Conservation (phyloP, 495 filamentous ascomycete species). For the Eremomyces bilateralis region DNA sequence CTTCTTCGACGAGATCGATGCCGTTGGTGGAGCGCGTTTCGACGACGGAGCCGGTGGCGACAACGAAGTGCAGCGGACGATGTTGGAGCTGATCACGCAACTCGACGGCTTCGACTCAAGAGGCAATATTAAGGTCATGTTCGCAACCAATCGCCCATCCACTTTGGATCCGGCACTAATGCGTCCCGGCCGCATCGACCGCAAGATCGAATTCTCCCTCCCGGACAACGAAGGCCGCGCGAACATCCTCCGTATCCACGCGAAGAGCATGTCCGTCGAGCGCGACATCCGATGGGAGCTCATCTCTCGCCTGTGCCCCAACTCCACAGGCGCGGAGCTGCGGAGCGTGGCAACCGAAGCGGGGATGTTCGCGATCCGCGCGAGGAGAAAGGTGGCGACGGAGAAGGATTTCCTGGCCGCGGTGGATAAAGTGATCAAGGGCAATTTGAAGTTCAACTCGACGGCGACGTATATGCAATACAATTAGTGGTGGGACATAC, state of each 20-base stretch:
- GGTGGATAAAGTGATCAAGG: conserved; percentile 99
- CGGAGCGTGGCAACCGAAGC: conserved; percentile 96
- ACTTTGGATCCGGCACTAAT: conserved; percentile 92
- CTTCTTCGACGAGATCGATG: conserved; percentile 99
- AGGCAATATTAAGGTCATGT: conserved; percentile 99
- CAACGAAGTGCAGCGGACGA: conserved; percentile 98
- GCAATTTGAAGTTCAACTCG: conserved; percentile 97
- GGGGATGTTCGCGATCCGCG: conserved; percentile 96
- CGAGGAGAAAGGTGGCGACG: conserved; percentile 88
- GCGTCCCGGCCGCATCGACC: conserved; percentile 91
- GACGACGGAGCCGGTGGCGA: conserved; percentile 95
- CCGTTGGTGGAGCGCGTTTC: conserved; percentile 92
- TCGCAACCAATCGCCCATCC: conserved; percentile 91
- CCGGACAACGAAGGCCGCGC: conserved; percentile 92
- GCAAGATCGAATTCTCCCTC: conserved; percentile 96
- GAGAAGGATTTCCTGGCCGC: conserved; percentile 98
- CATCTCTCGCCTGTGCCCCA: conserved; percentile 88
- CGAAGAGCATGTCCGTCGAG: conserved; percentile 99
- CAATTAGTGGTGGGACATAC: conserved; percentile 69
- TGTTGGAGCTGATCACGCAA: conserved; percentile 96
- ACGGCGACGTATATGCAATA: conserved; percentile 98
- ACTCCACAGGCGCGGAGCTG: conserved; percentile 88
- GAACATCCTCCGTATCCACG: conserved; percentile 94
- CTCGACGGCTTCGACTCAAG: conserved; percentile 92
- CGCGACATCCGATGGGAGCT: conserved; percentile 97